Evolutionary conservation across 345 rosid genomes (phyloP).

Genomic region (Melaleuca alternifolia): DNA sequence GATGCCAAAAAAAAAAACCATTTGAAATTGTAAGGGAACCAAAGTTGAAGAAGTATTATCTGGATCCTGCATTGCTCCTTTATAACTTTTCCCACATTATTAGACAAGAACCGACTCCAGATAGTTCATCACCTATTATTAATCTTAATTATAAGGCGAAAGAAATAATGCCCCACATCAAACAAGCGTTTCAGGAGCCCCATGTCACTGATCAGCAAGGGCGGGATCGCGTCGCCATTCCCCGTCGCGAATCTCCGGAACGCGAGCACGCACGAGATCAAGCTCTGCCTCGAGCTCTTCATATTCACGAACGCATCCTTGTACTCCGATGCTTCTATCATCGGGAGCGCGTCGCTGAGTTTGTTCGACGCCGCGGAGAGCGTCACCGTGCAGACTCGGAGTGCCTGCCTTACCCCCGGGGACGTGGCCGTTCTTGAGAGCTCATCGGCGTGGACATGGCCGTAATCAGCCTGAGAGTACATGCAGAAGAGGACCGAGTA

Average conservation of each 20-base stretch:
- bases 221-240: background rate
- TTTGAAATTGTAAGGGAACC: no score
- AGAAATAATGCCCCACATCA: slow-evolving; percentile 1
- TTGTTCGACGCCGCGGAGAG: slow-evolving; percentile 2
- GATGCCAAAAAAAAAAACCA: no score
- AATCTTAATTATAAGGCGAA: background rate
- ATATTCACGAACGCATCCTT: background rate
- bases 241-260: background rate
- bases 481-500: slow-evolving; percentile 2
- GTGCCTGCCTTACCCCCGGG: background rate
- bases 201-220: background rate
- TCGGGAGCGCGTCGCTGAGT: slow-evolving; percentile 2
- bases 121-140: background rate
- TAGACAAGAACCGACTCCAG: background rate
- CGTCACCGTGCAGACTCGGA: background rate
- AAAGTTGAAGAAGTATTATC: background rate
- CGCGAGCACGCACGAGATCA: background rate
- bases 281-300: background rate
- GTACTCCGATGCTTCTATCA: slow-evolving; percentile 1
- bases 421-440: background rate
- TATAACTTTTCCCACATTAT: background rate
- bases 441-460: background rate
- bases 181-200: slow-evolving; percentile 4
- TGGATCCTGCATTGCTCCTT: background rate
- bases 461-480: slow-evolving; percentile 1